Evolutionary conservation across 2,329 filamentous ascomycete species (phyloP).

Genomic region (Stagonosporopsis chrysanthemi): DNA sequence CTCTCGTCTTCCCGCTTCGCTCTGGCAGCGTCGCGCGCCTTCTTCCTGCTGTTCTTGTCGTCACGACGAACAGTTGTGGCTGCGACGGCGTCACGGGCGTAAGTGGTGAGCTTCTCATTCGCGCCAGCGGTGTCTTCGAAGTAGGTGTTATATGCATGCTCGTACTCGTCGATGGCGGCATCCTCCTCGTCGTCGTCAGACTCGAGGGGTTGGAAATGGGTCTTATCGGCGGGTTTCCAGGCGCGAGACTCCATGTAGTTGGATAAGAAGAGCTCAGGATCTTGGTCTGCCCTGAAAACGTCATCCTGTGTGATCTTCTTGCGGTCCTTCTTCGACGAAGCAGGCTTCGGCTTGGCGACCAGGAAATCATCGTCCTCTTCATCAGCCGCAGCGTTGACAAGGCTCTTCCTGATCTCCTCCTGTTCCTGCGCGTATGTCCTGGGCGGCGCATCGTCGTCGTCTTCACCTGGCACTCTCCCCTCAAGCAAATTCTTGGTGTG

Average conservation of each 20-base stretch:
- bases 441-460: slow-evolving; percentile 63
- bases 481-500: slow-evolving; percentile 88
- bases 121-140: slow-evolving; percentile 91
- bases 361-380: slow-evolving; percentile 75
- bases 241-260: slow-evolving; percentile 94
- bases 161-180: slow-evolving; percentile 81
- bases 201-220: slow-evolving; percentile 81
- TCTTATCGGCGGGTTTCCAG: slow-evolving; percentile 76
- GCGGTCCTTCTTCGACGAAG: slow-evolving; percentile 37
- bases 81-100: slow-evolving; percentile 84
- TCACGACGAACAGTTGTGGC: slow-evolving; percentile 87
- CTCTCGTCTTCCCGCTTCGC: slow-evolving; percentile 81
- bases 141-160: slow-evolving; percentile 92
- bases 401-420: slow-evolving; percentile 76
- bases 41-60: slow-evolving; percentile 77
- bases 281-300: slow-evolving; percentile 78
- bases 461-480: slow-evolving; percentile 67
- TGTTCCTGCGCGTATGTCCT: slow-evolving; percentile 89
- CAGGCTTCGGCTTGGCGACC: slow-evolving; percentile 69
- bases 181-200: slow-evolving; percentile 87
- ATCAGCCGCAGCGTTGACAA: slow-evolving; percentile 70
- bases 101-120: slow-evolving; percentile 87
- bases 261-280: slow-evolving; percentile 91
- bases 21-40: slow-evolving; percentile 78
- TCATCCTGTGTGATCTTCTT: slow-evolving; percentile 58